Base-by-base conservation (phyloP, 2,329 filamentous ascomycete species). In the Rhytidhysteron rufulum region DNA sequence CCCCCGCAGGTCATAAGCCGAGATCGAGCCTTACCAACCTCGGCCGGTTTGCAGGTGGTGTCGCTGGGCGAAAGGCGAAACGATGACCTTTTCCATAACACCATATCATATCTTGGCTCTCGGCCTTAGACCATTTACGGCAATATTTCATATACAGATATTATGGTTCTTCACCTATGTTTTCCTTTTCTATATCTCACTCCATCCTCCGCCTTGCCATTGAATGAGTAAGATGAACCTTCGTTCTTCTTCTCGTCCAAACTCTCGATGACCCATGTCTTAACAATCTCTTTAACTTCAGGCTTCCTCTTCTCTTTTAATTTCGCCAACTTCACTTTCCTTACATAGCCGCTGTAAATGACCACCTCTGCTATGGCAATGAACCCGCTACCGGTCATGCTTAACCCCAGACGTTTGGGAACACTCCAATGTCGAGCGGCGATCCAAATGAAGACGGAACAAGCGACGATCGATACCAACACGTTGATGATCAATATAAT, bases 401-500 rank as follows among this genome's bases (percentile, higher is more conserved):
- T 84, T 36, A 90, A 63, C 29, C 85, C 83, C 44, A 93, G 58
- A 19, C 87, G 71, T 31, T 80, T 75, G 0, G 86, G 81, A 1
- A 83, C 77, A 47, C 76, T 83, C 86, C 86, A 91, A 75, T 85
- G 86, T 37, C 82, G 74, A 1, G 84, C 84, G 13, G 78, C 77
- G n/a, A 89, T 74, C 87, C 86, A 93, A 24, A 93, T 76, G 6
- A 85, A 86, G 2, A 77, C 81, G 3, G 82, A 85, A 37, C 85
- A 86, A 32, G 90, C 87, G 3, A 91, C 70, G 39, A 96, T 86
- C 37, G 88, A 95, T 39, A 95, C 74, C 29, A 96, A 69, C 37
- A 97, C 88, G 63, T 97, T 98, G 55, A 95, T 75, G 37, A 97
- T 88, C 6, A 97, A 73, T 31, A 86, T 82, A 41, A 93, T 69